Evolutionary conservation across 192 early-diverging fungal species (phyloP).

Genomic region (Backusella psychrophila): DNA sequence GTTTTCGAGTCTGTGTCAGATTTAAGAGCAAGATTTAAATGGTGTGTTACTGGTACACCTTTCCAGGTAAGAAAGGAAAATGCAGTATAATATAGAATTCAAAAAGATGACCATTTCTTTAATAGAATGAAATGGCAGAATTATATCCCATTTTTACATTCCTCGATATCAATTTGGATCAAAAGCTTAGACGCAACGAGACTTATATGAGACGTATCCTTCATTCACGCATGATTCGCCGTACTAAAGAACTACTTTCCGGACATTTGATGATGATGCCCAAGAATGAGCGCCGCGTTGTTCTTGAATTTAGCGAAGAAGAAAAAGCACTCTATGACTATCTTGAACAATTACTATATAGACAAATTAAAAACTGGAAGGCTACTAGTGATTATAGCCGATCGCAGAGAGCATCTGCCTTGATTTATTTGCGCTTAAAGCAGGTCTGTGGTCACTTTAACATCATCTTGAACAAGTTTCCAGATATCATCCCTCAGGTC

Average conservation of each 20-base stretch:
- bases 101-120: not conserved
- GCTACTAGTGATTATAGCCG: not conserved
- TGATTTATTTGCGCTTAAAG: slow-evolving; percentile 21
- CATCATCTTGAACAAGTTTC: slow-evolving; percentile 17
- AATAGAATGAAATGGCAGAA: slow-evolving; percentile 20
- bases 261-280: slow-evolving; percentile 10
- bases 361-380: not conserved
- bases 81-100: not conserved
- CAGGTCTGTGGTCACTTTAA: slow-evolving; percentile 21
- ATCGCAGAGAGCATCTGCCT: not conserved
- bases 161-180: not conserved
- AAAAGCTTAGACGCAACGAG: not conserved
- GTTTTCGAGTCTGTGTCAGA: not conserved
- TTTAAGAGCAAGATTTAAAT: slow-evolving; percentile 10
- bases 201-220: slow-evolving; percentile 9
- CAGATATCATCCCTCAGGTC: slow-evolving; percentile 11
- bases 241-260: slow-evolving; percentile 8
- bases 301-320: slow-evolving; percentile 7
- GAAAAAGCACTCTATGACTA: slow-evolving; percentile 31
- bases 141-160: slow-evolving; percentile 19
- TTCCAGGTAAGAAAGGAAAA: slow-evolving; percentile 14
- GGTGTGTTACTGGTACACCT: slow-evolving; percentile 29
- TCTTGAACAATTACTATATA: slow-evolving; percentile 13
- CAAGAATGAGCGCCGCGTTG: slow-evolving; percentile 1
- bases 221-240: slow-evolving; percentile 21